These are phyloP conservation scores for Epichloe glyceriae DNA, from an alignment of 2,329 filamentous ascomycete genomes.

Conservation along the genomic window DNA sequence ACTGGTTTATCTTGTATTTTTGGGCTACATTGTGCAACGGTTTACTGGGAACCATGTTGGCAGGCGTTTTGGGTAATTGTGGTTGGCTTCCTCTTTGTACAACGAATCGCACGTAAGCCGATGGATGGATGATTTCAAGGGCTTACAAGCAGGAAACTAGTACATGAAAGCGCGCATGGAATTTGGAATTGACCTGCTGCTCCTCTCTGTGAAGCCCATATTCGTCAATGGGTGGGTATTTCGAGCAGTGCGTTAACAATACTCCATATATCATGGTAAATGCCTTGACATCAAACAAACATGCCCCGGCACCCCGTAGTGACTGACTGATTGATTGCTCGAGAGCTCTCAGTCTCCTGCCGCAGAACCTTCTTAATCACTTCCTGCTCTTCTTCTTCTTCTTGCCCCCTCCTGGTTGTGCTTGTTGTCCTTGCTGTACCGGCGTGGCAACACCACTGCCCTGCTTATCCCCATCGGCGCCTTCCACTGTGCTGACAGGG, in stretches of 20 bases:
- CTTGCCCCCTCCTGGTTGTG: constrained; percentile 30
- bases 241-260: neutral
- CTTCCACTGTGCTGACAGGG: constrained; percentile 8
- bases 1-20: constrained; percentile 1
- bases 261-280: neutral
- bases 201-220: neutral
- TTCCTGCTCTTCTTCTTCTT: constrained; percentile 64
- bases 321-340: neutral
- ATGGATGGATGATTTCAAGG: constrained; percentile 8
- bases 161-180: neutral
- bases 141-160: neutral
- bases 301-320: neutral
- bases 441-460: constrained; percentile 16
- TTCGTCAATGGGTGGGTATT: neutral
- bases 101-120: neutral
- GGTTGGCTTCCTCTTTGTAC: neutral
- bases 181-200: neutral
- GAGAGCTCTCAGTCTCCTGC: neutral
- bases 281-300: neutral
- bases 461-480: constrained; percentile 16
- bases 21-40: constrained; percentile 1
- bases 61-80: constrained; percentile 9
- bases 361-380: constrained; percentile 18
- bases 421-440: constrained; percentile 13
- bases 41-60: constrained; percentile 6